Base-by-base conservation (phyloP, 2,329 filamentous ascomycete genomes). In the Lachnellula hyalina region DNA sequence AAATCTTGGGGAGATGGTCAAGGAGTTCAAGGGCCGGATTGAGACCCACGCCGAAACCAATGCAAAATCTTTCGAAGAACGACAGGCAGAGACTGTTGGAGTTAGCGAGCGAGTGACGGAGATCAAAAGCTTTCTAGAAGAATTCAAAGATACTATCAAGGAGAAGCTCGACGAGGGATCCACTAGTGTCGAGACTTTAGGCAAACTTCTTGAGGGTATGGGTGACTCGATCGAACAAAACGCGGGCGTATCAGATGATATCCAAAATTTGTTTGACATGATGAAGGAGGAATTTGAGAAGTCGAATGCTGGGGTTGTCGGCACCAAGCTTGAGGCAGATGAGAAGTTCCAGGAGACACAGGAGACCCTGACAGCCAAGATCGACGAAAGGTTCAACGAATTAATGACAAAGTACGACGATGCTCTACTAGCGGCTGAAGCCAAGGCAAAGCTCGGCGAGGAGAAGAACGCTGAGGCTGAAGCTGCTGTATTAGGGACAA, bases 211-310 rank as follows among this genome's bases (percentile, higher is more conserved):
- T 1, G 82, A 88, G 61, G 77, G 80, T 44, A 75, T 92, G 55
- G 78, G 85, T 65, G 85, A 88, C 65, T 80, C 79, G 44, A 74
- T 85, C 36, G 74, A 74, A 53, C 77, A 80, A 63, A 86, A 84
- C 56, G 77, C 80, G 36, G 78, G 71, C 41, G 71, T 84, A 21
- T 73, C 77, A 28, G 77, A 81, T n/a, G 86, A 85, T 59, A 74
- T 92, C 51, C 86, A 85, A 64, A 85, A 87, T 53, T 79, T 92
- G 69, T 82, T 85, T 41, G 85, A 89, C 52, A 82, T 84, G 2
- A 84, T 97, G 72, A 91, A 88, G 70, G 75, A 82, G 1, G 92
- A 96, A 68, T 96, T 97, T 57, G 91, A 96, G 65, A 88, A 92
- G 59, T 86, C 89, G 11, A 87, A 90, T 63, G 84, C 85, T 15